Evolutionary conservation across 306 rosid species (phyloP), one percentile per base, ranked within the genome.

Genomic region (Sicyos baderoa): DNA sequence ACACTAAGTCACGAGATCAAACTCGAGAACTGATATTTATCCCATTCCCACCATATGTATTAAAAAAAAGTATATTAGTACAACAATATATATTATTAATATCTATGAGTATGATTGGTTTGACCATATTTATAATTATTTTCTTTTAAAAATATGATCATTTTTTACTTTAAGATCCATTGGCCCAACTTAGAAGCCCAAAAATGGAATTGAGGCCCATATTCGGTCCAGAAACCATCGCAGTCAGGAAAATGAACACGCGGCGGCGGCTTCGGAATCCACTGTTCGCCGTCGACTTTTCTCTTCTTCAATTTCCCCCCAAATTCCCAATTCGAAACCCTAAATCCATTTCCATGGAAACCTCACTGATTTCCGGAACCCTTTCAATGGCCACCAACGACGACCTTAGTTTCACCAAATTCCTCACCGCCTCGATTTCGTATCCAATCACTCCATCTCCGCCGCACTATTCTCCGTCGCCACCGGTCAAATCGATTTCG

Each of bases 381-480:
- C 77, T 82, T 7, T 70, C 85, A 6, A 78, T 80, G 0, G 79
- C 79, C 67, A 66, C 88, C 51, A 55, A 86, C 0, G 82, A 86
- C 11, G 79, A 84, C 10, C 64, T 86, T 44, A 82, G 86, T 22
- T 78, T 92, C 71, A 76, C 87, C 14, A 84, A 84, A 42, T 37
- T 76, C 70, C 74, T 81, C 37, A 80, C 19, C 88, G 86, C 62
- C 75, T 42, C 51, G 83, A 77, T 35, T 35, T 57, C 63, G 56
- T 71, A n/a, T 76, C 85, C 76, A 32, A 25, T 77, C 19, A 40
- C 71, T 68, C 35, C 18, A 19, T 58, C n/a, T 63, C 75, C 54
- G 85, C 93, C 16, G 75, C 82, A 44, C 71, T 89, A 22, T 79
- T 74, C 25, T 74, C 95, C 27, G 76, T 82, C 50, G 84, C 88